phyloP scores from a whole-genome alignment of 2,329 filamentous ascomycete genomes.

The Paraphoma sp. region DNA sequence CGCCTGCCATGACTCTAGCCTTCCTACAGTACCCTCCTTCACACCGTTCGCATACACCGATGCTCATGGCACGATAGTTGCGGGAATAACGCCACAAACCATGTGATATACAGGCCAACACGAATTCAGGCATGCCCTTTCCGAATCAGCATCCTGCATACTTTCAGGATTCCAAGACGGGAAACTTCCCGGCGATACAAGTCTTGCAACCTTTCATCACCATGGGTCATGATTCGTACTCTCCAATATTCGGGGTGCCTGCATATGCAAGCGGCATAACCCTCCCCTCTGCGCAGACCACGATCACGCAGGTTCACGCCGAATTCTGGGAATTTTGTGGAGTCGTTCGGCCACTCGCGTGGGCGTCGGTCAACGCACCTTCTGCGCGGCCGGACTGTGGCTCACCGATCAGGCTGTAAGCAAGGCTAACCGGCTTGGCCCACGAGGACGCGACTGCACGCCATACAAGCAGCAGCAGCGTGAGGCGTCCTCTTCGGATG shows the following conservation, averaged over 20 bases:
- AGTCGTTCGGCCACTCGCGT: neutral
- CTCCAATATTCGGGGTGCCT: constrained; percentile 4
- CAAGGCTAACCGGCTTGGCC: neutral
- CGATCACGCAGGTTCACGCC: constrained; percentile 7
- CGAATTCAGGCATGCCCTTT: neutral
- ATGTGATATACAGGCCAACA: constrained; percentile 1
- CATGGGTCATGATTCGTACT: neutral
- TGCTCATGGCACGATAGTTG: constrained; percentile 1
- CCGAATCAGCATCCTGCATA: constrained; percentile 5
- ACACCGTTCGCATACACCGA: constrained; percentile 17
- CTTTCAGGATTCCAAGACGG: neutral
- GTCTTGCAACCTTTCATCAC: neutral
- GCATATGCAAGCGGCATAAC: constrained; percentile 8
- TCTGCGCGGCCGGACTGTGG: neutral
- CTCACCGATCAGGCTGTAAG: constrained; percentile 10
- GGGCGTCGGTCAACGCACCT: neutral
- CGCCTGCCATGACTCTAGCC: constrained; percentile 3
- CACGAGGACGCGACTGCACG: constrained; percentile 8
- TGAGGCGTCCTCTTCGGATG: neutral
- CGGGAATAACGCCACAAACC: constrained; percentile 2
- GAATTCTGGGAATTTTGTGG: neutral
- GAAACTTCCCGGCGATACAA: neutral
- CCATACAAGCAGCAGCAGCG: constrained; percentile 1
- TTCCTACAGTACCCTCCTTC: constrained; percentile 1
- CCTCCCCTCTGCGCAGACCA: neutral